Conservation (phyloP, 345 rosid species). For the Crucihimalaya himalaica region DNA sequence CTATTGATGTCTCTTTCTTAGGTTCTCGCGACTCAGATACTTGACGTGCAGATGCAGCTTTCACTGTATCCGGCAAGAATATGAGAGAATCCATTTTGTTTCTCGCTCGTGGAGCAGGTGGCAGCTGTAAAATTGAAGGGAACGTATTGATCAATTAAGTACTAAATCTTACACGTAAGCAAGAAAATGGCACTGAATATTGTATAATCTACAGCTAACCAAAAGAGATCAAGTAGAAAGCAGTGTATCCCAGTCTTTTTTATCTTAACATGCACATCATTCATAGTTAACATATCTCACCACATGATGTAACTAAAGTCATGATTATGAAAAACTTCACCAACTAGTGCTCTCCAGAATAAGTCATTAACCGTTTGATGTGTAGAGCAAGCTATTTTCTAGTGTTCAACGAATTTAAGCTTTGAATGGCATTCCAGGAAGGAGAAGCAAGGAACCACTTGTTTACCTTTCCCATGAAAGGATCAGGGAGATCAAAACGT, state of each 20-base stretch:
- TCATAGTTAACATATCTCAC: not conserved
- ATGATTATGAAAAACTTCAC: not conserved
- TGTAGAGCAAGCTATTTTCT: not conserved
- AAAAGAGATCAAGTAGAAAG: not conserved
- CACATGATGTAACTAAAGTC: not conserved
- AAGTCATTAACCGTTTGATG: not conserved
- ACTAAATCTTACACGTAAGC: not conserved
- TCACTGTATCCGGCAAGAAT: constrained; percentile 69
- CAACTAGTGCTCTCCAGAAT: not conserved
- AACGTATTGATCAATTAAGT: not conserved
- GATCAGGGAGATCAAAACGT: constrained; percentile 96
- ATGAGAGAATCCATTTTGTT: constrained; percentile 89
- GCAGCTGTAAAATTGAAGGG: constrained; percentile 58
- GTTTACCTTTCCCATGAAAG: constrained; percentile 90
- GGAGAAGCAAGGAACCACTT: constrained; percentile 11
- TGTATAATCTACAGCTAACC: not conserved
- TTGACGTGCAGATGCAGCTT: constrained; percentile 46
- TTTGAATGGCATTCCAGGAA: not conserved
- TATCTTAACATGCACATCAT: constrained; percentile 1
- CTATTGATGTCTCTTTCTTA: constrained; percentile 42
- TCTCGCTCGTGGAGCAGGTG: constrained; percentile 69
- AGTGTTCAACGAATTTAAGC: not conserved
- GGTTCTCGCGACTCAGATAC: constrained; percentile 41
- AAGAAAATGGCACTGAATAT: constrained; percentile 14
- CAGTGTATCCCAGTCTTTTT: not conserved